phyloP scores from a whole-genome alignment of 176 grass and related monocot genomes.

The Luzula sylvatica region DNA sequence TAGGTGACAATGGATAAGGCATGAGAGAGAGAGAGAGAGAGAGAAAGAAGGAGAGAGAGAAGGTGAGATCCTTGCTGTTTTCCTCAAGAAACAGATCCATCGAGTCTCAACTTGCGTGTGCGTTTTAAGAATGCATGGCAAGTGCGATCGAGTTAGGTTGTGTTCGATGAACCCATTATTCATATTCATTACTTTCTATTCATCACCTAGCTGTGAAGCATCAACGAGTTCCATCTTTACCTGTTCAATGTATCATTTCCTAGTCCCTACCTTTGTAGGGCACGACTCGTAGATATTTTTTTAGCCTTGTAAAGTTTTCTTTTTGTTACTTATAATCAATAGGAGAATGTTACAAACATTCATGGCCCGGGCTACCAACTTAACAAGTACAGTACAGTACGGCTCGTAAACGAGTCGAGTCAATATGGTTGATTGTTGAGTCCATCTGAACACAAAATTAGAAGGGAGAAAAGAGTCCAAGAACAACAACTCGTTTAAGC shows the following conservation, averaged over 20 bases:
- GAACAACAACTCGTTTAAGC: slow-evolving; percentile 1
- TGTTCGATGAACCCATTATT: slow-evolving; percentile 2
- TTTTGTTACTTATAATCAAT: no score
- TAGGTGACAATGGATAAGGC: slow-evolving; percentile 1
- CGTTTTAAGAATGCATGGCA: not conserved
- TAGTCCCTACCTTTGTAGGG: slow-evolving; percentile 10
- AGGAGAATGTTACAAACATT: no score
- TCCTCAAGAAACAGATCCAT: not conserved
- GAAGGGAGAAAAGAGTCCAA: not conserved
- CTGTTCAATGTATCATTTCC: not conserved
- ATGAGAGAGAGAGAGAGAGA: not conserved
- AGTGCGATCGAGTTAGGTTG: not conserved
- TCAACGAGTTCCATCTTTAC: not conserved
- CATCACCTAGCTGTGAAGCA: slow-evolving; percentile 11
- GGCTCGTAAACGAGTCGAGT: no score
- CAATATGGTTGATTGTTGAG: no score
- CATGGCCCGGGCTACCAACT: no score
- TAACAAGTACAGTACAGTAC: no score
- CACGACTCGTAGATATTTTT: no score
- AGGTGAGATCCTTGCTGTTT: slow-evolving; percentile 18
- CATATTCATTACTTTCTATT: slow-evolving; percentile 17
- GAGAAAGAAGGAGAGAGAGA: not conserved
- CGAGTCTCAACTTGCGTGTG: not conserved
- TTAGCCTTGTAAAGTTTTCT: no score
- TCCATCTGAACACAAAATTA: no score